These are phyloP conservation scores for Rosa chinensis DNA, from an alignment of 306 rosid species.

Conservation along the genomic window DNA sequence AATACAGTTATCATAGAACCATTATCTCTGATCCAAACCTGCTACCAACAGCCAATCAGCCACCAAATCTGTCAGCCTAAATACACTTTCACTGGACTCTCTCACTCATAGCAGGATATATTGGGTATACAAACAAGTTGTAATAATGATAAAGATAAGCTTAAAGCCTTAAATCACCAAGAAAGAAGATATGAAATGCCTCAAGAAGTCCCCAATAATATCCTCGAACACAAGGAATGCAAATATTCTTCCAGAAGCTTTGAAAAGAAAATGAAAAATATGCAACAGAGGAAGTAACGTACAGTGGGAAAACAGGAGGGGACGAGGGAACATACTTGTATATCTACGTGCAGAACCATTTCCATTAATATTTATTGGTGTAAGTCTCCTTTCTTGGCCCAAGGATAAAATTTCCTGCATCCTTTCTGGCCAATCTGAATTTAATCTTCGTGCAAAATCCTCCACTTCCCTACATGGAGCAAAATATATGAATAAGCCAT, in stretches of 20 bases:
- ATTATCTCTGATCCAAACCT: slow-evolving; percentile 76
- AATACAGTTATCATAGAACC: slow-evolving; percentile 27
- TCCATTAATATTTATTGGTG: slow-evolving; percentile 61
- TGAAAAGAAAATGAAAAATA: neutral
- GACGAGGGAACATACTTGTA: slow-evolving; percentile 43
- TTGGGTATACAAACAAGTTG: neutral
- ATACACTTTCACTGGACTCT: neutral
- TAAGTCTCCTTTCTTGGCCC: slow-evolving; percentile 71
- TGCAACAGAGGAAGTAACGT: neutral
- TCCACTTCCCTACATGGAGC: slow-evolving; percentile 71
- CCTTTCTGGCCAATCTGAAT: slow-evolving; percentile 91
- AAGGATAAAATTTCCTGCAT: slow-evolving; percentile 79
- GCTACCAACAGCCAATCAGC: slow-evolving; percentile 16
- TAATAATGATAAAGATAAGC: neutral
- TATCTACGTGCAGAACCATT: slow-evolving; percentile 53
- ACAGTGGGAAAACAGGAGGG: slow-evolving; percentile 4
- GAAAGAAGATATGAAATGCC: neutral
- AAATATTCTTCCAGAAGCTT: neutral
- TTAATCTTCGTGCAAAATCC: slow-evolving; percentile 84
- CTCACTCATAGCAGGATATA: neutral
- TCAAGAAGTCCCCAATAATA: neutral
- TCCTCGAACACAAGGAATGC: neutral
- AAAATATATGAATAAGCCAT: neutral
- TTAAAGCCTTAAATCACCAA: neutral
- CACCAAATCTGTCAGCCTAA: neutral